Evolutionary conservation across 2,329 filamentous ascomycete genomes (phyloP), one percentile per base, ranked within the genome.

Genomic region (Cytospora piceae): DNA sequence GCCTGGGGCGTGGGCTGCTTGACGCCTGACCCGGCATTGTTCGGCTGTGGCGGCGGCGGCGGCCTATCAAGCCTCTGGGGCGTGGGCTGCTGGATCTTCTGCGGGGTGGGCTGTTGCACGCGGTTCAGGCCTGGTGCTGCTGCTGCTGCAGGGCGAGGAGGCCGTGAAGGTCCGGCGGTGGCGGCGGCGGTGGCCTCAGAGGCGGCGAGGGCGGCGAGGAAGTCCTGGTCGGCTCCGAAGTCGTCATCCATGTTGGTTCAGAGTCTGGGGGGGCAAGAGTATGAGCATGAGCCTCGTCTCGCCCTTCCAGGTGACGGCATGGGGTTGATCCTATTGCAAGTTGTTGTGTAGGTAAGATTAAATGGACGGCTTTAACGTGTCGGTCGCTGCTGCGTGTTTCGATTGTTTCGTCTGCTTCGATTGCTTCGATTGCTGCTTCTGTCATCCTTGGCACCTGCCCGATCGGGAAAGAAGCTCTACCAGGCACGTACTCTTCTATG

Each of bases 1-100:
- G 87, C 89, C 79, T 97, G 94, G 0, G 94, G 94, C 65, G 89
- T 96, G 14, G 93, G 94, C 77, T 97, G 94, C 39, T 94, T 88
- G 31, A 96, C 83, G 73, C 89, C 90, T 49, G 81, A 73, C 49
- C 74, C 75, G 7, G 73, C 66, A 67, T 66, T 39, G 67, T 75
- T 72, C 11, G 77, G 66, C 58, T 70, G 75, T n/a, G n/a, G n/a
- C 27, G 77, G 71, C n/a, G 81, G 78, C 20, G 81, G 81, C 64
- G 78, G 78, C 67, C 77, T 81, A 71, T 87, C 84, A 42, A 89
- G 78, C 8, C 82, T 80, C 70, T 89, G 87, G 0, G 86, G 85
- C 17, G 76, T 83, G 1, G 80, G 84, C 69, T 81, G 79, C 68
- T 81, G 78, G 69, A 81, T 78, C 65, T 72, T 79, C 67, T 77